Percentiles rank a stretch among this genome's conserved stretches.
These are phyloP conservation scores for Erysimum cheiri DNA, from an alignment of 441 rosid genomes.

Conservation along the genomic window DNA sequence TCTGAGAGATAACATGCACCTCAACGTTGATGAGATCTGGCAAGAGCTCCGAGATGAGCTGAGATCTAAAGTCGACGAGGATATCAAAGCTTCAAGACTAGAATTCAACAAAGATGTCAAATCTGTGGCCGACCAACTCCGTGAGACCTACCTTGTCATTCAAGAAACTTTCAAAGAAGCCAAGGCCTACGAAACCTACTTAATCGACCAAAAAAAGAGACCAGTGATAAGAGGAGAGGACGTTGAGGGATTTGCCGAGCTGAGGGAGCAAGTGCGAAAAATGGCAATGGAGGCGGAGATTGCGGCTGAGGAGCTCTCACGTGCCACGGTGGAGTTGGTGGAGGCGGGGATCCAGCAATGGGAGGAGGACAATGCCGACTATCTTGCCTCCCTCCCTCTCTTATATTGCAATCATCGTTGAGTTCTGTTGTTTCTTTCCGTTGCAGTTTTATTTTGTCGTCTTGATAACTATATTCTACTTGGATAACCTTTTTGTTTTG, in stretches of 20 bases:
- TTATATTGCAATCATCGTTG: background rate
- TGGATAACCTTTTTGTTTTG: too few relatives aligned
- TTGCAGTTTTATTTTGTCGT: background rate
- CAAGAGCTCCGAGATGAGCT: slow-evolving; percentile 13
- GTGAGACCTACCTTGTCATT: slow-evolving; percentile 14
- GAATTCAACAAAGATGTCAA: slow-evolving; percentile 7
- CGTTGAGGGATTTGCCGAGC: slow-evolving; percentile 37
- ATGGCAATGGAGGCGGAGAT: slow-evolving; percentile 28
- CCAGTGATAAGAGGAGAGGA: slow-evolving; percentile 33
- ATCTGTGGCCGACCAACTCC: slow-evolving; percentile 10
- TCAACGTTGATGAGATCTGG: slow-evolving; percentile 9
- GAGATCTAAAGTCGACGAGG: slow-evolving; percentile 4
- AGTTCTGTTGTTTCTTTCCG: background rate
- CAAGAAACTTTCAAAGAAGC: slow-evolving; percentile 30
- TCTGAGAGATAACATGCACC: slow-evolving; percentile 22
- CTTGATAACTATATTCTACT: background rate
- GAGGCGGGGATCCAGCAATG: slow-evolving; percentile 34
- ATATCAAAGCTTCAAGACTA: slow-evolving; percentile 6
- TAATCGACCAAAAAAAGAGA: slow-evolving; percentile 1
- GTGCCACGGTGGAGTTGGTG: slow-evolving; percentile 27
- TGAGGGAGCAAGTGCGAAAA: slow-evolving; percentile 33
- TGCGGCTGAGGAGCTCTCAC: slow-evolving; percentile 21
- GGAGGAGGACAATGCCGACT: slow-evolving; percentile 42
- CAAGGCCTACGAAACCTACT: background rate
- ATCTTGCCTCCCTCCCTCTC: slow-evolving; percentile 35